Conservation (phyloP, 2,329 filamentous ascomycete genomes). For the Colletotrichum tamarilloi region DNA sequence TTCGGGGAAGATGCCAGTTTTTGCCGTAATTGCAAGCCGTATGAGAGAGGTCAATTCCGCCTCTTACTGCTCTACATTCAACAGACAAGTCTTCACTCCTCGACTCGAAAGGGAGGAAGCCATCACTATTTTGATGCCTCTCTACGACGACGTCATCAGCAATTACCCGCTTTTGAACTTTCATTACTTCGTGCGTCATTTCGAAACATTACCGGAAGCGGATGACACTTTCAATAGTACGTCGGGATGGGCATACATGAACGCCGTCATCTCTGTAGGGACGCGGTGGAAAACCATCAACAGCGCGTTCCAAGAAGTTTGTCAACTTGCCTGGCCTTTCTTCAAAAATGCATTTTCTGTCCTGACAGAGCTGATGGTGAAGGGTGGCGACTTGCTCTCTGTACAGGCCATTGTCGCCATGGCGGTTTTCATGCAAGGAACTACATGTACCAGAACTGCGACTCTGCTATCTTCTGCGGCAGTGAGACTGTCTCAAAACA, state of each 20-base stretch:
- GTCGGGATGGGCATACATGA: constrained; percentile 32
- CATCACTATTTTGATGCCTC: constrained; percentile 24
- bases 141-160: constrained; percentile 14
- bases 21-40: constrained; percentile 17
- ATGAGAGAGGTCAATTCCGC: constrained; percentile 24
- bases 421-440: constrained; percentile 32
- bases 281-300: constrained; percentile 28
- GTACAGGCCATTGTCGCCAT: constrained; percentile 31
- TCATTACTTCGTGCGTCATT: constrained; percentile 16
- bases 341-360: constrained; percentile 31
- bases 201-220: constrained; percentile 11
- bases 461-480: constrained; percentile 23
- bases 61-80: constrained; percentile 32
- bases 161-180: constrained; percentile 32
- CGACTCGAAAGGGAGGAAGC: constrained; percentile 22
- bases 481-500: constrained; percentile 19
- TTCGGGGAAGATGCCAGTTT: constrained; percentile 18
- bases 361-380: constrained; percentile 24
- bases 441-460: constrained; percentile 20
- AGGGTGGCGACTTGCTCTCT: constrained; percentile 15
- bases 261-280: constrained; percentile 19
- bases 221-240: constrained; percentile 26
- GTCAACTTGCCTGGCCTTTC: constrained; percentile 30
- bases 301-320: constrained; percentile 19
- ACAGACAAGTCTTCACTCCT: constrained; percentile 28